Evolutionary conservation across 768 basidiomycete genomes (phyloP).

Genomic region (Auricularia auricula-judae): DNA sequence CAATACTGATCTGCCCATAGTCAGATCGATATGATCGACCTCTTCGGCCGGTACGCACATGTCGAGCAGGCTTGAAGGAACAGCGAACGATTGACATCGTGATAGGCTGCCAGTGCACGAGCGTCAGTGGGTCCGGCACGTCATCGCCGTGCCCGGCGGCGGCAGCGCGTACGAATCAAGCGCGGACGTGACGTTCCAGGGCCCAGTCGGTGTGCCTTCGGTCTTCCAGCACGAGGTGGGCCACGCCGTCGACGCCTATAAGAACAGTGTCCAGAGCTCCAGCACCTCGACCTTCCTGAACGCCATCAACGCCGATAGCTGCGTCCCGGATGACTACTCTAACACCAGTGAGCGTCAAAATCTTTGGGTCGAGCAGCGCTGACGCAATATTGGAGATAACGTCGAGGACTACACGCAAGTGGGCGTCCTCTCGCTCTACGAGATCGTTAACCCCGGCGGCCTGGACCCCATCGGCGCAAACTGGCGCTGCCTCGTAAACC

Average conservation of each 20-base stretch:
- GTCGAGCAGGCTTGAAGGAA: too few species aligned
- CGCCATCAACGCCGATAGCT: background rate
- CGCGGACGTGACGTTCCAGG: background rate
- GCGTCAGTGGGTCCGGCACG: background rate
- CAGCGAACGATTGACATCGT: too few species aligned
- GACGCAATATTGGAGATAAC: background rate
- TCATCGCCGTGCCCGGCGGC: background rate
- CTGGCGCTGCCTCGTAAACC: constrained; percentile 1
- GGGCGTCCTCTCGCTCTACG: background rate
- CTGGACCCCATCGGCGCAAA: background rate
- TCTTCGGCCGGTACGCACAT: background rate
- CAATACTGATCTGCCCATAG: background rate
- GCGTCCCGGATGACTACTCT: background rate
- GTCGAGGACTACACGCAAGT: constrained; percentile 1
- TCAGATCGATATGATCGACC: background rate
- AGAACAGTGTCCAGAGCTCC: background rate
- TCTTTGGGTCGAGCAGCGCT: background rate
- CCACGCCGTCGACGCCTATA: background rate
- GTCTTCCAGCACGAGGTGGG: constrained; percentile 1
- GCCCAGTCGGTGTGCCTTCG: background rate
- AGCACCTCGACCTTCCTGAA: background rate
- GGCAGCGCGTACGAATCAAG: background rate
- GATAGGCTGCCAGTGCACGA: background rate
- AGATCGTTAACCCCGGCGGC: background rate
- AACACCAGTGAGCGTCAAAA: background rate